Percentiles rank a stretch among this genome's conserved stretches.
These are phyloP conservation scores for Pythium diclinum DNA, from an alignment of 352 stramenopile species.

Conservation along the genomic window DNA sequence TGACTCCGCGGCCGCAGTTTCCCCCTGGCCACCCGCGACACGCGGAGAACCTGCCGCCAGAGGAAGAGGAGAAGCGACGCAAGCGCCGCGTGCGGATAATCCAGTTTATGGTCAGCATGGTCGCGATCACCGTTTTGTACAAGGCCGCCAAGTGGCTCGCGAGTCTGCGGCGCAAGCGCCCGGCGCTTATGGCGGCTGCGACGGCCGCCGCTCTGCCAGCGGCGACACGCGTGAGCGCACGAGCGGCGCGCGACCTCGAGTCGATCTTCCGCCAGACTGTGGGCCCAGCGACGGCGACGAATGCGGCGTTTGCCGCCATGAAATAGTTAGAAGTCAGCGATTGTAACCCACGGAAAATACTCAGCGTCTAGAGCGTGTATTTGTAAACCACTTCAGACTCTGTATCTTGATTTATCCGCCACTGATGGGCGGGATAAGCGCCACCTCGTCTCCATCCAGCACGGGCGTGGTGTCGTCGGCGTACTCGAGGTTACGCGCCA, in stretches of 20 bases:
- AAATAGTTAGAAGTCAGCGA: constrained; percentile 14
- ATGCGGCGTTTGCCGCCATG: constrained; percentile 14
- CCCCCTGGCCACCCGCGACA: constrained; percentile 73
- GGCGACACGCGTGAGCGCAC: neutral
- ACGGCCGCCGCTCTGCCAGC: neutral
- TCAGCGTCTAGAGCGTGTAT: neutral
- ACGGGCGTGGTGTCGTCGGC: constrained; percentile 40
- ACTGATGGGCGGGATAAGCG: constrained; percentile 82
- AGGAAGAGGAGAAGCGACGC: constrained; percentile 74
- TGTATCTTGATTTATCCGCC: constrained; percentile 32
- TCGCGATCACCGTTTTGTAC: constrained; percentile 47
- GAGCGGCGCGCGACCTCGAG: constrained; percentile 46
- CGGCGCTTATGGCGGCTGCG: constrained; percentile 33
- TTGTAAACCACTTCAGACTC: neutral
- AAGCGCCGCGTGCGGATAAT: constrained; percentile 71
- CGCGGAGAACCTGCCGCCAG: constrained; percentile 49
- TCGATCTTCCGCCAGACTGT: constrained; percentile 71
- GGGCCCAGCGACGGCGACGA: constrained; percentile 5
- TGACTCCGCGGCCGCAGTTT: constrained; percentile 60
- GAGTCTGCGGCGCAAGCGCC: constrained; percentile 36
- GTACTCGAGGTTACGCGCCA: constrained; percentile 79
- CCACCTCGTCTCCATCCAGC: constrained; percentile 69
- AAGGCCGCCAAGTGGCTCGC: constrained; percentile 58
- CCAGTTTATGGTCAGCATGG: constrained; percentile 74
- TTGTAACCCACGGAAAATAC: neutral